Evolutionary conservation across 139 green algal genomes (phyloP).

Genomic region (Spirogloea muscicola): DNA sequence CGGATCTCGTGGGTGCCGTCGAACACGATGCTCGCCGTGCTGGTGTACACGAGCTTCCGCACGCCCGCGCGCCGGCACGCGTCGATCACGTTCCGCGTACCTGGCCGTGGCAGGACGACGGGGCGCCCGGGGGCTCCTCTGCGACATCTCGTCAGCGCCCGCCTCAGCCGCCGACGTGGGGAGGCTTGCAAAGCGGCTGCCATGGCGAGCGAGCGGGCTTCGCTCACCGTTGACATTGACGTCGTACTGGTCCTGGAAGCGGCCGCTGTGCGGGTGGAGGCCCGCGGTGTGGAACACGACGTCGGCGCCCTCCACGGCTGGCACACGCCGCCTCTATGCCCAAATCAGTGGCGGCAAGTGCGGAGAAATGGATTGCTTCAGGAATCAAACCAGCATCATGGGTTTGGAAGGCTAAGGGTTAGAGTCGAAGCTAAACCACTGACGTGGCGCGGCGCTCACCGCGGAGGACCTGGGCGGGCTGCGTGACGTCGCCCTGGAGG

Average conservation of each 20-base stretch:
- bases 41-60: conserved; percentile 36
- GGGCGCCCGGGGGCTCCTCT: too few relatives aligned
- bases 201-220: too few relatives aligned
- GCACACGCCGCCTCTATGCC: not conserved
- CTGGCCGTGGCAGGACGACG: too few relatives aligned
- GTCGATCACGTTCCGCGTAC: conserved; percentile 42
- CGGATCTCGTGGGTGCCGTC: conserved; percentile 30
- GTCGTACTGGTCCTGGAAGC: not conserved
- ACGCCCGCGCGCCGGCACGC: conserved; percentile 22
- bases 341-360: too few relatives aligned
- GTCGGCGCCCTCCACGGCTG: conserved; percentile 10
- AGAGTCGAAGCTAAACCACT: too few relatives aligned
- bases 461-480: not conserved
- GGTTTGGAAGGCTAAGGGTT: too few relatives aligned
- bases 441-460: too few relatives aligned
- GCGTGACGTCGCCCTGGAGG: not conserved
- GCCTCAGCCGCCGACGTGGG: too few relatives aligned
- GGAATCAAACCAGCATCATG: too few relatives aligned
- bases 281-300: conserved; percentile 24
- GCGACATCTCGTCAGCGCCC: too few relatives aligned
- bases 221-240: conserved; percentile 17
- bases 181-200: too few relatives aligned
- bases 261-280: not conserved
- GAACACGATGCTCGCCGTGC: conserved; percentile 39
- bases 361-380: too few relatives aligned